These are phyloP conservation scores for Escovopsis sp. DNA, from an alignment of 2,329 filamentous ascomycete species.

Conservation along the genomic window DNA sequence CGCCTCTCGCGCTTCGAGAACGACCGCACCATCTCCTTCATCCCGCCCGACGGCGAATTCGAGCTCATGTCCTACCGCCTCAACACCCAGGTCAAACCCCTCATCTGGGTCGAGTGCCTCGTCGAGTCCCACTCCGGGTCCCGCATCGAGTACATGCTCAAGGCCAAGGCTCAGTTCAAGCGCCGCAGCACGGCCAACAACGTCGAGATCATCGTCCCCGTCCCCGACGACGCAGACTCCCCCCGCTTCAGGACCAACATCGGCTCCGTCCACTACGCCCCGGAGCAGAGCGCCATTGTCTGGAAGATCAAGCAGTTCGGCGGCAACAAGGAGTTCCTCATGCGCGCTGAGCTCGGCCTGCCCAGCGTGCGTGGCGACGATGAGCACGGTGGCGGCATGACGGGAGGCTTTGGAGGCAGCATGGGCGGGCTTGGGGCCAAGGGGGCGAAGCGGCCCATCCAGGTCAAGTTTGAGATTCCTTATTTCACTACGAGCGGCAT, in stretches of 20 bases:
- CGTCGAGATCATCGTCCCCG: conserved; percentile 92
- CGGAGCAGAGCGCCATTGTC: conserved; percentile 91
- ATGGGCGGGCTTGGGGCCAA: conserved; percentile 90
- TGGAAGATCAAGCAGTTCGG: conserved; percentile 99
- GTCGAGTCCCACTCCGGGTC: conserved; percentile 93
- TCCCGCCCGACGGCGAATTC: conserved; percentile 95
- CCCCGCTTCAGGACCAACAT: conserved; percentile 96
- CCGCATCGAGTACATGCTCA: conserved; percentile 97
- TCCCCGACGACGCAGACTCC: conserved; percentile 91
- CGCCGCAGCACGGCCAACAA: conserved; percentile 95
- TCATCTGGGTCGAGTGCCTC: conserved; percentile 98
- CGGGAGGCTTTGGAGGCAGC: conserved; percentile 87
- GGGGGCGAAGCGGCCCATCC: conserved; percentile 83
- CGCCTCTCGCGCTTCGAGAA: conserved; percentile 93
- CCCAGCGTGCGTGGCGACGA: conserved; percentile 92
- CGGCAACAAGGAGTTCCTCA: conserved; percentile 94
- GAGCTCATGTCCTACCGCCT: conserved; percentile 98
- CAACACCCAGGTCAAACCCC: conserved; percentile 94
- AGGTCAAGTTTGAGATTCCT: conserved; percentile 99
- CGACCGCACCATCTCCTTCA: conserved; percentile 96
- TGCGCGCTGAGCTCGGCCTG: conserved; percentile 89
- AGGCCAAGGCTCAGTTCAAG: conserved; percentile 96
- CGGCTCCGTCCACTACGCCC: conserved; percentile 90
- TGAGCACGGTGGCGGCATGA: conserved; percentile 93
- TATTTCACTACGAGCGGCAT: conserved; percentile 99